These are phyloP conservation scores for Corymbia citriodora DNA, from an alignment of 441 rosid species.

Conservation along the genomic window DNA sequence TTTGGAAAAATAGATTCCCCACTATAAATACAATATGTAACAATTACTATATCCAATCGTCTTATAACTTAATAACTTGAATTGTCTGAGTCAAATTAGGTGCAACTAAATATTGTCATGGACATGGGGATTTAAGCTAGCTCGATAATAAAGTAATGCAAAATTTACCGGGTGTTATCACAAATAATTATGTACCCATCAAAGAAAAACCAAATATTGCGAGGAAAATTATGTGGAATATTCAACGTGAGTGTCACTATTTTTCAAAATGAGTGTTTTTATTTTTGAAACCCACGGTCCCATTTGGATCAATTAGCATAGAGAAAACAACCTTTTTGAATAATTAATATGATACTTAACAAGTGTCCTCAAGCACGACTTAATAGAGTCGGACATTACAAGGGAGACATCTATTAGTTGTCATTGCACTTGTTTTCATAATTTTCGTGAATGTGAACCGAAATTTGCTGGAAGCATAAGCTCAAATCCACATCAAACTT, in stretches of 20 bases:
- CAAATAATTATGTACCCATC: not conserved
- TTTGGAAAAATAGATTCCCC: not conserved
- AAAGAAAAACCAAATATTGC: not conserved
- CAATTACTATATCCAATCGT: not conserved
- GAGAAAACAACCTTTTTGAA: not conserved
- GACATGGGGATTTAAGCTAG: not conserved
- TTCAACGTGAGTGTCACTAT: not conserved
- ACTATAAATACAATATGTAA: fast-evolving
- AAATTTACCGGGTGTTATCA: not conserved
- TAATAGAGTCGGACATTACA: not conserved
- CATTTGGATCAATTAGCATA: not conserved
- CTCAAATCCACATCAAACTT: not conserved
- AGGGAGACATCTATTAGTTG: not conserved
- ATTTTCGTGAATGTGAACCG: not conserved
- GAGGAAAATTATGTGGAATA: not conserved
- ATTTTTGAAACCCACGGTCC: not conserved
- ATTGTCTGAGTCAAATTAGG: not conserved
- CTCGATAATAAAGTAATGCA: too few species aligned
- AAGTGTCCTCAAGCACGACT: not conserved
- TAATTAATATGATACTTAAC: not conserved
- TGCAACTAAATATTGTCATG: not conserved
- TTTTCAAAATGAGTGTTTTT: not conserved
- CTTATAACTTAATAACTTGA: not conserved
- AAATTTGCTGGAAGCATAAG: not conserved
- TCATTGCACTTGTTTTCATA: not conserved